phyloP scores from a whole-genome alignment of 768 basidiomycete genomes.

The Tulasnella sp. region DNA sequence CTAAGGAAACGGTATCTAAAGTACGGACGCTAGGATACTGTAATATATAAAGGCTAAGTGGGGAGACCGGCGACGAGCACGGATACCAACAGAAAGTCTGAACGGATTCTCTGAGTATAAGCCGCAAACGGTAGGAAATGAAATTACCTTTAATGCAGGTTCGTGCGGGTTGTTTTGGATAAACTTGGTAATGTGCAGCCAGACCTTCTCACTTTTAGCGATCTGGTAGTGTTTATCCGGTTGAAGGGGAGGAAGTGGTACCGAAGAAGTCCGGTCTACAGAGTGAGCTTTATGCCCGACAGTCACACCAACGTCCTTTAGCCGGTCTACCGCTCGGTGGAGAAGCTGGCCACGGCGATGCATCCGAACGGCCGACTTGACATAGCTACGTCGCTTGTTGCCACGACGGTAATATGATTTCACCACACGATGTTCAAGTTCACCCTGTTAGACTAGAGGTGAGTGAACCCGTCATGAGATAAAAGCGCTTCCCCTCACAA shows the following conservation, averaged over 20 bases:
- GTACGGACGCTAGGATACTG: no score
- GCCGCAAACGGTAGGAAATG: not conserved
- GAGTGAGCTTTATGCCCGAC: not conserved
- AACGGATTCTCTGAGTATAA: no score
- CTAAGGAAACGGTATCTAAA: no score
- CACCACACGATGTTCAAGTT: not conserved
- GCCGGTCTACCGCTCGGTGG: not conserved
- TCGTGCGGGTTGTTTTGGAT: not conserved
- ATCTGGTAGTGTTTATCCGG: not conserved
- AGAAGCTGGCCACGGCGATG: not conserved
- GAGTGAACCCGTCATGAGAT: no score
- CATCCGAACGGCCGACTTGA: not conserved
- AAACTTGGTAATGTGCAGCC: not conserved
- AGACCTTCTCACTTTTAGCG: not conserved
- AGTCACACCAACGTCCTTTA: not conserved
- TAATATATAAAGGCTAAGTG: no score
- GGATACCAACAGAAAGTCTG: no score
- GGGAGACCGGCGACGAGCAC: no score
- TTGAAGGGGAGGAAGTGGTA: not conserved
- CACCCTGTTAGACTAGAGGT: slow-evolving; percentile 15
- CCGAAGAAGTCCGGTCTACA: not conserved
- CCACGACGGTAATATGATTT: not conserved
- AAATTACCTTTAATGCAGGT: not conserved
- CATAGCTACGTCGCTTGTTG: not conserved
- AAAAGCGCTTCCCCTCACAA: no score